These are phyloP conservation scores for Penicillium ucsense DNA, from an alignment of 495 filamentous ascomycete genomes.

Conservation along the genomic window DNA sequence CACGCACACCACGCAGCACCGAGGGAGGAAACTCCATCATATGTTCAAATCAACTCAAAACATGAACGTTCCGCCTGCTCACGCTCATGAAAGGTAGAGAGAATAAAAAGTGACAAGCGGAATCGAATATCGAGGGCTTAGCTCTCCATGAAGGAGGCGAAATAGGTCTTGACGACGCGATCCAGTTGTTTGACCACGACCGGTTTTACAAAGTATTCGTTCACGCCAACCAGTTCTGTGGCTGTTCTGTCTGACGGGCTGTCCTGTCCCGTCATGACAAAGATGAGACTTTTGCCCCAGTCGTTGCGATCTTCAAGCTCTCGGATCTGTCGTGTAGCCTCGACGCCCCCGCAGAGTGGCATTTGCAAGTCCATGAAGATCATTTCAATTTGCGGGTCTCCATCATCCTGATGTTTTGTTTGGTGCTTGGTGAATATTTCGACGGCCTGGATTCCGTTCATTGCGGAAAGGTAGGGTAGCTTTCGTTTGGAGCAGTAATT, in stretches of 20 bases:
- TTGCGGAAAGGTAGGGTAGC: conserved; percentile 4
- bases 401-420: background rate
- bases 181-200: conserved; percentile 7
- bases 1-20: no score
- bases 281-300: background rate
- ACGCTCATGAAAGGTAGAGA: no score
- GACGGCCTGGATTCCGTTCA: conserved; percentile 4
- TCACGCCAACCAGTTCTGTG: conserved; percentile 2
- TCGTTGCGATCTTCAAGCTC: conserved; percentile 65
- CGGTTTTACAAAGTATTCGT: conserved; percentile 10
- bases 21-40: no score
- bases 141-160: background rate
- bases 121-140: background rate
- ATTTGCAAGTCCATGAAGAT: conserved; percentile 92
- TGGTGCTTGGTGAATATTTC: conserved; percentile 3
- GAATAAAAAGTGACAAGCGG: no score
- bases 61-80: no score
- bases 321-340: conserved; percentile 81
- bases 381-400: conserved; percentile 44
- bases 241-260: conserved; percentile 5
- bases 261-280: conserved; percentile 12
- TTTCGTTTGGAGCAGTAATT: conserved; percentile 7
- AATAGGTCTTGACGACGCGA: conserved; percentile 5
- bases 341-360: conserved; percentile 80
- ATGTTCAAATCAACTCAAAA: no score